Evolutionary conservation across 345 rosid species (phyloP).

Genomic region (Moricandia arvensis): DNA sequence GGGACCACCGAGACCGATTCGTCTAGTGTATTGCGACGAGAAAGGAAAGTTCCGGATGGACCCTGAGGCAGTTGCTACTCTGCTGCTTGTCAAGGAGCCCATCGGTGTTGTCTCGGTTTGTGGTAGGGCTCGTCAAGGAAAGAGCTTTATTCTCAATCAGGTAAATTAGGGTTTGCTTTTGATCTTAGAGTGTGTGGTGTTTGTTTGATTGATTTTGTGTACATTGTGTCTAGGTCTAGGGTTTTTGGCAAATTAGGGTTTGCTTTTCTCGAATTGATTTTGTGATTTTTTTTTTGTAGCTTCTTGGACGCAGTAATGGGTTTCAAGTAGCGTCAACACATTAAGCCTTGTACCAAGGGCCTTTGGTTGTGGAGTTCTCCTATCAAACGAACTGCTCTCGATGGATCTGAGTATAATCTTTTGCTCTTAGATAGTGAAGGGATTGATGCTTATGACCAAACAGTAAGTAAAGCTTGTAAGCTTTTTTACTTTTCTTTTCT

Average conservation of each 20-base stretch:
- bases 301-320: constrained; percentile 96
- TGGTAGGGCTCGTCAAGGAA: constrained; percentile 98
- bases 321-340: constrained; percentile 98
- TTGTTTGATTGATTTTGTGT: constrained; percentile 3
- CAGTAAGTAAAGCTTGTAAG: constrained; percentile 51
- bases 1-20: constrained; percentile 93
- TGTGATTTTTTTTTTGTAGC: constrained; percentile 45
- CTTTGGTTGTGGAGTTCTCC: constrained; percentile 99
- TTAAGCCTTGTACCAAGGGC: constrained; percentile 92
- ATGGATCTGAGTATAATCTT: constrained; percentile 90
- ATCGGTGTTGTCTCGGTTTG: constrained; percentile 97
- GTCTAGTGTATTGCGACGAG: constrained; percentile 85
- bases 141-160: constrained; percentile 93
- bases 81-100: constrained; percentile 95
- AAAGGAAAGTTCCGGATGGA: constrained; percentile 97
- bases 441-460: constrained; percentile 95
- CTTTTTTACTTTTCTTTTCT: background rate
- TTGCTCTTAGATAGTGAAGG: constrained; percentile 94
- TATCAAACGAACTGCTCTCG: constrained; percentile 81
- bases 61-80: constrained; percentile 92
- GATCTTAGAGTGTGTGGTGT: background rate
- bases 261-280: background rate
- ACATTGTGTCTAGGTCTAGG: constrained; percentile 27
- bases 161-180: constrained; percentile 28
- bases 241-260: constrained; percentile 23